phyloP scores from a whole-genome alignment of 176 grass and related monocot genomes.

The Miscanthus lutarioriparius region DNA sequence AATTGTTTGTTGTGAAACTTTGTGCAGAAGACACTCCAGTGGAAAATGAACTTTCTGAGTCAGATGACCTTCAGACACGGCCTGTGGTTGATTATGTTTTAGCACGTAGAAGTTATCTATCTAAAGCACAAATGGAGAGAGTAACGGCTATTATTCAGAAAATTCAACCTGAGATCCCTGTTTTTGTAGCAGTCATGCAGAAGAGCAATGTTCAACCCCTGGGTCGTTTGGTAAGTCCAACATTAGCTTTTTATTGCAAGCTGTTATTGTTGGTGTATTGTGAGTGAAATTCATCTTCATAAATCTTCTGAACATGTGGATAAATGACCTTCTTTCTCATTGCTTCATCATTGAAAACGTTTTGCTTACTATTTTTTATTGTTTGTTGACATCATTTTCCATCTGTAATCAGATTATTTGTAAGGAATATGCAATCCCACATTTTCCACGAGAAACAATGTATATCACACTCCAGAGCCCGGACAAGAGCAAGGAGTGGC shows the following conservation, averaged over 20 bases:
- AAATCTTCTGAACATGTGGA: background rate
- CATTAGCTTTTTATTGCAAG: background rate
- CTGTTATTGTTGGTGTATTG: background rate
- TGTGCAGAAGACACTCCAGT: background rate
- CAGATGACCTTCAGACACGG: background rate
- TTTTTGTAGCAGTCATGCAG: constrained; percentile 38
- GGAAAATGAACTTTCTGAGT: background rate
- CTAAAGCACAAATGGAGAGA: background rate
- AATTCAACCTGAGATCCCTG: constrained; percentile 3
- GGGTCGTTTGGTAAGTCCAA: constrained; percentile 13
- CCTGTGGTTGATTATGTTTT: background rate
- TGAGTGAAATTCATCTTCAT: background rate
- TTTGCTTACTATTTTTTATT: background rate
- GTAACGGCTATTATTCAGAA: constrained; percentile 1
- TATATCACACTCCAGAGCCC: constrained; percentile 24
- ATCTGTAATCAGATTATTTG: constrained; percentile 33
- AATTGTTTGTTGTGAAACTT: background rate
- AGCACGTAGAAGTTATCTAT: background rate
- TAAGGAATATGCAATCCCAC: constrained; percentile 28
- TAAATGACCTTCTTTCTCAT: background rate
- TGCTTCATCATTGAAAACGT: background rate
- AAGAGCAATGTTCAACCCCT: background rate
- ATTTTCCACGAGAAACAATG: constrained; percentile 24
- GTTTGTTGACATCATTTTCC: background rate
- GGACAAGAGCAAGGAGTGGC: constrained; percentile 41